A percentile compares a stretch with the other conserved stretches of the same genome.
Evolutionary conservation across 768 basidiomycete genomes (phyloP).

Genomic region (Suillus americanus): DNA sequence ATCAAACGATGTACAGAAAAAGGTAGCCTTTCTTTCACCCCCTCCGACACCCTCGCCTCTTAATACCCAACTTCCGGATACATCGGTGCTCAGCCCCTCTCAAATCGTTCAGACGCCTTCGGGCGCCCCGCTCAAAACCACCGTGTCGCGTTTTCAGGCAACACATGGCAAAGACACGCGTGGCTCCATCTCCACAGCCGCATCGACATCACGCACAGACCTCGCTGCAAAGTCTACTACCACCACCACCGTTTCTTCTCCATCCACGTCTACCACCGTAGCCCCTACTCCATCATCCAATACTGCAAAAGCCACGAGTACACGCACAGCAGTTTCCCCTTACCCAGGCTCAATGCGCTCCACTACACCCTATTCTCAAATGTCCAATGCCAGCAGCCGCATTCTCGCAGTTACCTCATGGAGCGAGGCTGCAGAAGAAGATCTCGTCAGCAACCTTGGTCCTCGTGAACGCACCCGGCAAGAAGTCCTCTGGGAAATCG

Average conservation of each 20-base stretch:
- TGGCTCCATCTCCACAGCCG: conserved; percentile 62
- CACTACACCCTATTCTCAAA: conserved; percentile 77
- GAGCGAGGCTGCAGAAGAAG: conserved; percentile 94
- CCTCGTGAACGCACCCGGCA: conserved; percentile 92
- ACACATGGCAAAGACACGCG: conserved; percentile 67
- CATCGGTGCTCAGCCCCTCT: conserved; percentile 35
- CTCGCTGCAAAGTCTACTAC: conserved; percentile 43
- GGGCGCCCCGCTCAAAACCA: conserved; percentile 53
- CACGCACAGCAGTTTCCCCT: conserved; percentile 63
- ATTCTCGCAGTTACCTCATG: conserved; percentile 81
- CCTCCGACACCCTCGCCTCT: conserved; percentile 64
- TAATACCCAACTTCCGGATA: conserved; percentile 44
- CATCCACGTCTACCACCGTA: conserved; percentile 59
- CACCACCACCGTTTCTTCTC: conserved; percentile 50
- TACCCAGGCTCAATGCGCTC: conserved; percentile 74
- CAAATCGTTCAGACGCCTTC: conserved; percentile 22
- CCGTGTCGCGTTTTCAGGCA: conserved; percentile 75
- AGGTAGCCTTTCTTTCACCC: conserved; percentile 86
- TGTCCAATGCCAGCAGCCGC: conserved; percentile 68
- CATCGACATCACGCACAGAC: conserved; percentile 64
- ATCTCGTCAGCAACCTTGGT: conserved; percentile 91
- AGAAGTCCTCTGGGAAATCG: conserved; percentile 96
- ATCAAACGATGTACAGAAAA: conserved; percentile 63
- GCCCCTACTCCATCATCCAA: conserved; percentile 56
- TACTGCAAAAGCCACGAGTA: conserved; percentile 56